Percentiles rank a stretch among this genome's conserved stretches.
phyloP scores from a whole-genome alignment of 768 basidiomycete genomes.

The Lactarius hengduanensis region DNA sequence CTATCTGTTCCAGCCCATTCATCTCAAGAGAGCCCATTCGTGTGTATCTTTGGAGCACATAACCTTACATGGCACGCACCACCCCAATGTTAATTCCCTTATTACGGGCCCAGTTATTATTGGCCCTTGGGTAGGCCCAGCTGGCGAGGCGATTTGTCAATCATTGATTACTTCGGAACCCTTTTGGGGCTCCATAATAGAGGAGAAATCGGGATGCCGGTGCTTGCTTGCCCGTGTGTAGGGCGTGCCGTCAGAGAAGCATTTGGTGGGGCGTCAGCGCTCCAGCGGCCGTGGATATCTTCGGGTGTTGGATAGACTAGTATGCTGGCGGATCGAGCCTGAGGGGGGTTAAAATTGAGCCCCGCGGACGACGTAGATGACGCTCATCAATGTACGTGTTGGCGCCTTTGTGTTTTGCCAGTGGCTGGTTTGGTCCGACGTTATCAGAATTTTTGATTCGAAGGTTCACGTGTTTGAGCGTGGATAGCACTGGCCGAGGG shows the following conservation, averaged over 20 bases:
- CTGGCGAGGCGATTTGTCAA: not conserved
- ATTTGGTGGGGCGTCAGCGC: not conserved
- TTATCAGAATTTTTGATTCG: no score
- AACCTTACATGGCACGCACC: not conserved
- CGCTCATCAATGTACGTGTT: no score
- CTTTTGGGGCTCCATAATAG: no score
- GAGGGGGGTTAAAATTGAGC: no score
- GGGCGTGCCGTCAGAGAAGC: not conserved
- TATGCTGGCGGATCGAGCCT: no score
- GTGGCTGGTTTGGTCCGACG: no score
- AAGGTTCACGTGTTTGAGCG: no score
- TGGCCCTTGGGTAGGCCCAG: not conserved
- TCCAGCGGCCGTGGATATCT: not conserved
- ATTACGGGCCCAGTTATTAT: not conserved
- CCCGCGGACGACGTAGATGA: not conserved
- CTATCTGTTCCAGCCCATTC: not conserved
- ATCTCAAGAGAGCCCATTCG: not conserved
- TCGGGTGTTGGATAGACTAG: not conserved
- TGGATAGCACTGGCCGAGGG: not conserved
- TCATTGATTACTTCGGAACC: not conserved
- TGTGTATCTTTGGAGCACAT: not conserved
- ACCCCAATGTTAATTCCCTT: not conserved
- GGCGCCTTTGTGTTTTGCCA: no score
- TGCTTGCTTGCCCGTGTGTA: not conserved
- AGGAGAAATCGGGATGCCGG: not conserved